phyloP scores from a whole-genome alignment of 2,329 filamentous ascomycete species.

The Juglanconis juglandina region DNA sequence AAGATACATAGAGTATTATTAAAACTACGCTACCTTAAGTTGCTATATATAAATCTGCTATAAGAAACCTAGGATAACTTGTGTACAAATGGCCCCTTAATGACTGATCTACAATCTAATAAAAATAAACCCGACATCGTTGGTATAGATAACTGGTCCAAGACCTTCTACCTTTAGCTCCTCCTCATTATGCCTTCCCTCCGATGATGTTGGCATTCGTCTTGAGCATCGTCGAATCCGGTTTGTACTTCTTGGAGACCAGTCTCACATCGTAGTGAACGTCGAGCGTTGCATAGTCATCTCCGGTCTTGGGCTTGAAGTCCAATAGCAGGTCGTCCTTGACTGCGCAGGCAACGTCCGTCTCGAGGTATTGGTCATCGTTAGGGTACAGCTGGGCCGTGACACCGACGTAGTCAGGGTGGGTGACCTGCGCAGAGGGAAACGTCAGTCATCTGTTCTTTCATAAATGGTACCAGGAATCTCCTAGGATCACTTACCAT shows the following conservation, averaged over 20 bases:
- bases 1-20: no score
- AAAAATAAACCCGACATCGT: neutral
- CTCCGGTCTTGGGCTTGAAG: constrained; percentile 51
- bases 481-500: constrained; percentile 16
- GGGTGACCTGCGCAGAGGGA: constrained; percentile 28
- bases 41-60: no score
- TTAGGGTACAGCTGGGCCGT: constrained; percentile 66
- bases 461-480: neutral
- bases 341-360: constrained; percentile 32
- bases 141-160: neutral
- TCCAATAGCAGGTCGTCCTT: constrained; percentile 8
- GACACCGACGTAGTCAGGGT: constrained; percentile 57
- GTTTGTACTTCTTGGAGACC: constrained; percentile 39
- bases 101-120: no score
- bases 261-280: constrained; percentile 59
- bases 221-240: constrained; percentile 17
- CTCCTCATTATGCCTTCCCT: neutral
- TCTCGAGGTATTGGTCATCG: constrained; percentile 50
- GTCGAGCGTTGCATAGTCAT: constrained; percentile 51
- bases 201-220: constrained; percentile 10
- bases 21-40: no score
- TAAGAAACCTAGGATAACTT: no score
- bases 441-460: neutral
- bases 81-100: no score
- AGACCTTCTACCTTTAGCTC: no score